These are phyloP conservation scores for Cladophialophora carrionii DNA, from an alignment of 2,329 filamentous ascomycete genomes.

Conservation along the genomic window DNA sequence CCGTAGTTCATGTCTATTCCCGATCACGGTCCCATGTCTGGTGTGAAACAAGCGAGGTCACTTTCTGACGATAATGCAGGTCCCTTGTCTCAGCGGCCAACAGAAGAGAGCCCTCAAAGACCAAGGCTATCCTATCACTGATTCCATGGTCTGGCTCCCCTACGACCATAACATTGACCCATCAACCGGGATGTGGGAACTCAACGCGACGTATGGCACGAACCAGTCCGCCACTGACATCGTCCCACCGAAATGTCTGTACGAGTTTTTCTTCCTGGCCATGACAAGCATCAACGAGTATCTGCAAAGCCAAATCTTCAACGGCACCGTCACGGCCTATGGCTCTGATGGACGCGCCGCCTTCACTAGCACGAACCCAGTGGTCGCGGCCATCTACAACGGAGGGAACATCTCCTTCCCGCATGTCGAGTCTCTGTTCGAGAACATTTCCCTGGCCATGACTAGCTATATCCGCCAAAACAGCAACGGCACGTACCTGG, in stretches of 20 bases:
- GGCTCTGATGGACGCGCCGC: background rate
- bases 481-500: background rate
- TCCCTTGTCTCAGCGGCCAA: background rate
- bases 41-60: background rate
- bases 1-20: background rate
- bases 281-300: slow-evolving; percentile 3
- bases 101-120: background rate
- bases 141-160: slow-evolving; percentile 1
- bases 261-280: slow-evolving; percentile 1
- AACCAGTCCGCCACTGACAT: slow-evolving; percentile 5
- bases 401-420: slow-evolving; percentile 1
- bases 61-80: slow-evolving; percentile 8
- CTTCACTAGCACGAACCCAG: slow-evolving; percentile 1
- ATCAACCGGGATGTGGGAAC: slow-evolving; percentile 2
- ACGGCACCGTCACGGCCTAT: slow-evolving; percentile 1
- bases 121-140: slow-evolving; percentile 1
- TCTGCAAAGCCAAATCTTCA: slow-evolving; percentile 1
- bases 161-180: slow-evolving; percentile 5
- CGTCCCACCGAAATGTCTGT: background rate
- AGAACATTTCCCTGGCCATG: slow-evolving; percentile 4
- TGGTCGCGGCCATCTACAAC: background rate
- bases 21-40: background rate
- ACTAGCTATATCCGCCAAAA: slow-evolving; percentile 2
- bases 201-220: background rate
- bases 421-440: background rate